phyloP scores from a whole-genome alignment of 768 basidiomycete species.

The Agrocybe praecox region DNA sequence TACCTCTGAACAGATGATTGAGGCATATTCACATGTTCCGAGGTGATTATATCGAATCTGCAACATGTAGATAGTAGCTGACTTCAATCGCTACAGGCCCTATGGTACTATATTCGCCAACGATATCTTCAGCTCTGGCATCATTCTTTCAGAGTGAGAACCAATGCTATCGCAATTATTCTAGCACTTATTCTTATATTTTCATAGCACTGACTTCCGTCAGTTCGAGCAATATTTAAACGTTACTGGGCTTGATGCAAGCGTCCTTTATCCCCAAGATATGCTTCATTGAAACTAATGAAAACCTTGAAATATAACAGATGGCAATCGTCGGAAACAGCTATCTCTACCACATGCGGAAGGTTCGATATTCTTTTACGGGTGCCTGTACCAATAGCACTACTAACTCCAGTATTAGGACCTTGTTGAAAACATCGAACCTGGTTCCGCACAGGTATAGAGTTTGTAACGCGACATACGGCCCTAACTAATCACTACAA shows the following conservation, averaged over 20 bases:
- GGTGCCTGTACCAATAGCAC: neutral
- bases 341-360: constrained; percentile 93
- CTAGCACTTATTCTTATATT: neutral
- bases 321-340: constrained; percentile 92
- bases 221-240: constrained; percentile 92
- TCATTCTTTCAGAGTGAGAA: constrained; percentile 85
- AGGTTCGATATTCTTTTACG: constrained; percentile 44
- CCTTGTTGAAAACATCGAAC: constrained; percentile 79
- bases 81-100: constrained; percentile 49
- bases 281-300: neutral
- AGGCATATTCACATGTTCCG: constrained; percentile 85
- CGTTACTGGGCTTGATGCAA: constrained; percentile 88
- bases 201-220: constrained; percentile 85
- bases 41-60: constrained; percentile 41
- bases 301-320: constrained; percentile 37
- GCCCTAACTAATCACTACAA: constrained; percentile 21
- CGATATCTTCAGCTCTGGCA: constrained; percentile 90
- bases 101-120: constrained; percentile 89
- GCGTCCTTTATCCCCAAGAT: constrained; percentile 21
- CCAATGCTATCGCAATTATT: neutral
- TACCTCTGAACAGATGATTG: constrained; percentile 92
- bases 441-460: constrained; percentile 70
- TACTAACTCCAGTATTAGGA: constrained; percentile 46
- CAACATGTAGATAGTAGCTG: neutral
- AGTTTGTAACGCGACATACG: neutral